phyloP scores from a whole-genome alignment of 805 yeast genomes.

The Saccharomycopsis sp. region DNA sequence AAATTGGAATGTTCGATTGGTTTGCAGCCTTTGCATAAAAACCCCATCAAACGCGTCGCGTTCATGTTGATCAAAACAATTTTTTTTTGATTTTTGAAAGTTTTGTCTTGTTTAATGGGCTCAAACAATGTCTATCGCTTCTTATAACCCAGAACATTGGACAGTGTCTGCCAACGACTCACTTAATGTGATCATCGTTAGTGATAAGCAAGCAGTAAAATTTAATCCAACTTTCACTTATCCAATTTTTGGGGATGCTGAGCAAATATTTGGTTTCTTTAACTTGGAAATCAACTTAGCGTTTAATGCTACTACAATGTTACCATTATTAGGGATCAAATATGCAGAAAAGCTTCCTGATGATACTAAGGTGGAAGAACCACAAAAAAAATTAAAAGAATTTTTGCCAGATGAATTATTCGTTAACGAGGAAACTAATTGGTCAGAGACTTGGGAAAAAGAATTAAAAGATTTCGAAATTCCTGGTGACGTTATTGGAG shows the following conservation, averaged over 20 bases:
- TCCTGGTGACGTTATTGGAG: conserved; percentile 28
- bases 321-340: conserved; percentile 58
- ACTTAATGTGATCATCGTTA: conserved; percentile 48
- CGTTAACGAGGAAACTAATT: conserved; percentile 50
- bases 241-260: conserved; percentile 89
- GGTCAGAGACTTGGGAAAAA: conserved; percentile 47
- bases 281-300: conserved; percentile 55
- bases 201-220: conserved; percentile 44
- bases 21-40: too few species aligned
- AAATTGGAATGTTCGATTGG: too few species aligned
- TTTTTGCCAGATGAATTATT: conserved; percentile 50
- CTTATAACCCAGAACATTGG: conserved; percentile 56
- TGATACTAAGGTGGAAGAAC: conserved; percentile 50
- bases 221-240: conserved; percentile 81
- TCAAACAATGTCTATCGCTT: conserved; percentile 1
- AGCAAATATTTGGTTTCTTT: conserved; percentile 76
- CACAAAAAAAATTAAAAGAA: conserved; percentile 40
- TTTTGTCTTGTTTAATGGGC: too few species aligned
- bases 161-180: conserved; percentile 64
- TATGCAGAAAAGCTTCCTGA: conserved; percentile 39
- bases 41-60: too few species aligned
- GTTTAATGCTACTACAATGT: conserved; percentile 65
- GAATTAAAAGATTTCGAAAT: conserved; percentile 36
- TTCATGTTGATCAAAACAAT: too few species aligned
- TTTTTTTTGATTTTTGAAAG: too few species aligned